Evolutionary conservation across 805 yeast genomes (phyloP).

Genomic region (Ogataea methylovora): DNA sequence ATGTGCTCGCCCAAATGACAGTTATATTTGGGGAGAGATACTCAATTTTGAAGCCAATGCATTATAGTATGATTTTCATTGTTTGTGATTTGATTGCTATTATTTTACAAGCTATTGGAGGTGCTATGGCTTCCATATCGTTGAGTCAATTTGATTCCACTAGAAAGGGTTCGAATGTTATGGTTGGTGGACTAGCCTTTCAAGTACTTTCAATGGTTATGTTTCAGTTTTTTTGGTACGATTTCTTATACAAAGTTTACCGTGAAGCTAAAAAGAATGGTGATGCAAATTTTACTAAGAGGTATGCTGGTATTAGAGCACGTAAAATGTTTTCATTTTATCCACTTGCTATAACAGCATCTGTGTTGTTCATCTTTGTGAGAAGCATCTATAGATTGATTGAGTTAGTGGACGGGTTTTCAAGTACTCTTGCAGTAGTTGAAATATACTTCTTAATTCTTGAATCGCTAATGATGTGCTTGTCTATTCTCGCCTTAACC

Average conservation of each 20-base stretch:
- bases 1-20: conserved; percentile 56
- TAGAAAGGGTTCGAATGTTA: conserved; percentile 49
- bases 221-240: conserved; percentile 44
- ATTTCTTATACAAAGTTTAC: conserved; percentile 36
- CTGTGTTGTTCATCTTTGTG: conserved; percentile 48
- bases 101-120: conserved; percentile 67
- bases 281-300: conserved; percentile 27
- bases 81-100: conserved; percentile 58
- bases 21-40: conserved; percentile 51
- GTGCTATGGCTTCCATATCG: conserved; percentile 57
- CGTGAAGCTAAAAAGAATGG: conserved; percentile 18
- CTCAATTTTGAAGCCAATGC: conserved; percentile 48
- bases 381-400: conserved; percentile 69
- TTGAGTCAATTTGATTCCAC: conserved; percentile 24
- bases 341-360: conserved; percentile 36
- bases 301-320: conserved; percentile 27
- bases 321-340: conserved; percentile 31
- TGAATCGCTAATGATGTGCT: conserved; percentile 55
- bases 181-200: conserved; percentile 72
- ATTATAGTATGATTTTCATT: conserved; percentile 58
- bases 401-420: conserved; percentile 70
- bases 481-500: conserved; percentile 40
- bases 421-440: conserved; percentile 53
- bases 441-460: conserved; percentile 53
- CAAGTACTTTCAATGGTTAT: conserved; percentile 67